These are phyloP conservation scores for Letharia lupina DNA, from an alignment of 495 filamentous ascomycete species.

Conservation along the genomic window DNA sequence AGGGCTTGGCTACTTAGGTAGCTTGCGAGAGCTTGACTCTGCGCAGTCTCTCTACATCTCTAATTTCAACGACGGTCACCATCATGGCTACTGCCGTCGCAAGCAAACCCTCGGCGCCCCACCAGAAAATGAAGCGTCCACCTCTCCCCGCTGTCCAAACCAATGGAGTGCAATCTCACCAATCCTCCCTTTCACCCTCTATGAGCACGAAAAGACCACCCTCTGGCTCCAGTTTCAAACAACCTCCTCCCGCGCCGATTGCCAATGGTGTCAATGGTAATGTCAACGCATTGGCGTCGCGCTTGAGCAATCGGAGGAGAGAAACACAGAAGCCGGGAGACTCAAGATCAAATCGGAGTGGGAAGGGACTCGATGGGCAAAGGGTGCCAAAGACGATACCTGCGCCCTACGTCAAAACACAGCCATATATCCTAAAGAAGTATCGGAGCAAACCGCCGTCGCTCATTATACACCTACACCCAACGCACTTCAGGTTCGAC, in stretches of 20 bases:
- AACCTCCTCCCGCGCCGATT: conserved; percentile 28
- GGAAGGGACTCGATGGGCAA: conserved; percentile 34
- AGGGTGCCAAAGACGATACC: conserved; percentile 34
- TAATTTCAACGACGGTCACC: not conserved
- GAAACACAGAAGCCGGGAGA: conserved; percentile 43
- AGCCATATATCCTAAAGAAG: conserved; percentile 73
- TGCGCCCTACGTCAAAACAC: conserved; percentile 55
- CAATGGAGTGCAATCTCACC: conserved; percentile 57
- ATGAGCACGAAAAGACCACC: conserved; percentile 55
- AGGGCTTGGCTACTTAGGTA: conserved; percentile 5
- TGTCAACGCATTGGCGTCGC: conserved; percentile 36
- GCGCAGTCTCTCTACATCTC: not conserved
- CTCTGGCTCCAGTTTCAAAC: conserved; percentile 35
- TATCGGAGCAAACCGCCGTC: conserved; percentile 69
- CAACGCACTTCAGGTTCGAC: conserved; percentile 84
- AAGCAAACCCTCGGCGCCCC: conserved; percentile 44
- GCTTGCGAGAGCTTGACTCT: conserved; percentile 1
- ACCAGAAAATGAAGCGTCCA: conserved; percentile 62
- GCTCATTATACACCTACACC: conserved; percentile 75
- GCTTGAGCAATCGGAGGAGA: conserved; percentile 47
- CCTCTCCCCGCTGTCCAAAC: conserved; percentile 59
- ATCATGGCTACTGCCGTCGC: conserved; percentile 47
- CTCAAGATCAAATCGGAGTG: conserved; percentile 28
- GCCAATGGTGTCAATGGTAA: conserved; percentile 38
- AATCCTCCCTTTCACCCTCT: conserved; percentile 58